Base-by-base conservation (phyloP, 2,329 filamentous ascomycete species). In the Aspergillus sojae region DNA sequence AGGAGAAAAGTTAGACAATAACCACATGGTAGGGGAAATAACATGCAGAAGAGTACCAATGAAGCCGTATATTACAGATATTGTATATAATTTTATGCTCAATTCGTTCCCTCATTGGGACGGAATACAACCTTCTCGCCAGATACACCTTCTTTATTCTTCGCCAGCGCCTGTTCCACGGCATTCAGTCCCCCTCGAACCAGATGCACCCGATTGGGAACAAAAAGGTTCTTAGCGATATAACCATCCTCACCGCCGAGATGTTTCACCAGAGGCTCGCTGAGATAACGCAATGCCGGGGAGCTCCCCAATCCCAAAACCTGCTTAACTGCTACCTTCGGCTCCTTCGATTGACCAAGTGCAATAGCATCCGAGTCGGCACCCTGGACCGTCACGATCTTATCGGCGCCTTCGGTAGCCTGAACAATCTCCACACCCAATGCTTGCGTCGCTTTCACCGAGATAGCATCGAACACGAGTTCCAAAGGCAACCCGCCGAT, bases 401-500 rank as follows among this genome's bases (percentile, higher is more conserved):
- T 34, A 57, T 61, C 68, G 56, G 34, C 62, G 65, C 46, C 61
- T 30, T 48, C 5, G 1, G 30, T 68, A 48, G 30, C 62, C 57
- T 68, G 72, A 9, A 71, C 56, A 16, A 74, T 72, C 64, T 74
- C 58, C 26, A 78, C 71, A 9, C 73, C 75, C 16, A 76, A 66
- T 7, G 32, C 36, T 57, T 77, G 75, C 19, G 75, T 78, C 5
- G 67, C 68, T 48, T 65, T 60, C 5, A 60, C 46, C 1, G 75
- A 74, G 56, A 78, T 78, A 23, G 70, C 46, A 58, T 78, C 76
- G 52, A 68, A 75, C 14, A 78, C 71, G 32, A 74, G 74, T 5
- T 67, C 67, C 12, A 77, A 62, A 0, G 74, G 72, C 14, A 74
- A 34, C 1, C 65, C 70, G 16, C 68, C 72, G 14, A 73, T 41